phyloP scores from a whole-genome alignment of 306 rosid species.

The Sicyos edulis region DNA sequence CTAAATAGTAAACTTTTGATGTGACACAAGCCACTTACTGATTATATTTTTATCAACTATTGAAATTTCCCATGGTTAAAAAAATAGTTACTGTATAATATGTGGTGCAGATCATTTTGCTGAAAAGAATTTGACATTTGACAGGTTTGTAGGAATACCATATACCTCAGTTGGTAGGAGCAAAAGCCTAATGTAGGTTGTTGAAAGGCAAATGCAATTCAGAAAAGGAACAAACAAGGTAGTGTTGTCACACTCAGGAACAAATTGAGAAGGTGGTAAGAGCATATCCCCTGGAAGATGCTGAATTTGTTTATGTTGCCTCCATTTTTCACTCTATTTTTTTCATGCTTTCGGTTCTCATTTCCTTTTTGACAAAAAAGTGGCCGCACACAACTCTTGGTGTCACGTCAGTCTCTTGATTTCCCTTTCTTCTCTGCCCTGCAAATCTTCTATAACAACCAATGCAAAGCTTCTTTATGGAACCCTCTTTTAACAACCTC shows the following conservation, averaged over 20 bases:
- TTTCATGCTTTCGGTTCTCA: conserved; percentile 19
- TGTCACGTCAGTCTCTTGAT: conserved; percentile 53
- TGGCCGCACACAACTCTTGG: conserved; percentile 42
- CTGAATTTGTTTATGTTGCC: conserved; percentile 29
- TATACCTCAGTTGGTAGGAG: neutral
- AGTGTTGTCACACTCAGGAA: conserved; percentile 36
- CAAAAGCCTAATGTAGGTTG: conserved; percentile 5
- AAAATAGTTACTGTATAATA: too few relatives aligned
- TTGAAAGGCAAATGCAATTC: conserved; percentile 2
- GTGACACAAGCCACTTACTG: conserved; percentile 8
- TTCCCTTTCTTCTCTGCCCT: conserved; percentile 41
- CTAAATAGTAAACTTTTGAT: neutral
- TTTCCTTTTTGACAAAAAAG: conserved; percentile 39
- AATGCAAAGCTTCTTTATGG: conserved; percentile 32
- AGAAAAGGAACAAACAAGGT: conserved; percentile 24
- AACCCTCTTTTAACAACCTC: conserved; percentile 41
- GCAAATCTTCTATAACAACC: conserved; percentile 46
- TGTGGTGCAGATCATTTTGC: neutral
- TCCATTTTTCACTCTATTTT: neutral
- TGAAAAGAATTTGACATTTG: conserved; percentile 8
- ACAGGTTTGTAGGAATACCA: neutral
- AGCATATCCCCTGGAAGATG: conserved; percentile 92
- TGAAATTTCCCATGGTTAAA: too few relatives aligned
- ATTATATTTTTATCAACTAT: neutral
- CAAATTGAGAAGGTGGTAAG: conserved; percentile 33